Base-by-base conservation (phyloP, 306 rosid genomes). In the Prosopis cineraria region DNA sequence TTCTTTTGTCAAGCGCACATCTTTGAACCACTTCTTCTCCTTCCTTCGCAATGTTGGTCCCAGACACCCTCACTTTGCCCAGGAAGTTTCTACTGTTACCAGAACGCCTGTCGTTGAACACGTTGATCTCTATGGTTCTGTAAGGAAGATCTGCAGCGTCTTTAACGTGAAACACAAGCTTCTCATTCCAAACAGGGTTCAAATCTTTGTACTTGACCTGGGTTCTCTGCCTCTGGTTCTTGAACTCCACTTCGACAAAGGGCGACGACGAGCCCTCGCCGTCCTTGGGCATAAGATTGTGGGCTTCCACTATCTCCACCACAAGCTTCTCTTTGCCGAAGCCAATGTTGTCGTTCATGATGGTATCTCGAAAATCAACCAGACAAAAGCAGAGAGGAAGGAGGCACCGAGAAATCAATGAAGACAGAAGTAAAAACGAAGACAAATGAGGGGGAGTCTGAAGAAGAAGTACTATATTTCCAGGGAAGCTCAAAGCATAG, bases 211-310 rank as follows among this genome's bases (percentile, higher is more conserved):
- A 74, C 29, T 85, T 89, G 47, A 89, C 93, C 17, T 85, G 89
- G 40, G 91, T 89, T 45, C 88, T 69, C 5, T 83, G 86, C 47
- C 90, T 76, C 47, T 87, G 91, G 72, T 81, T 85, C 44, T 89
- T 91, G 6, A 89, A 87, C 80, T 87, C 93, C 0, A 89, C 80
- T 36, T 89, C 91, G 2, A 84, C 91, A 27, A 89, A 89, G 3
- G 93, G 85, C 24, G 89, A 87, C 0, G 93, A 89, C 0, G 91
- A 85, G 7, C 93, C 93, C 60, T 89, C 93, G 10, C 91, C 91
- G 39, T 89, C 91, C 63, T 87, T 89, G 0, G 93, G 93, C 91
- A 89, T 87, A 74, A 89, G 93, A 50, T 89, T 89, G 82, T 87
- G 89, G 8, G 93, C 93, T 40, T 55, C 93, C 33, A 87, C 29